phyloP scores from a whole-genome alignment of 148 eudicot species.

The Simmondsia chinensis region DNA sequence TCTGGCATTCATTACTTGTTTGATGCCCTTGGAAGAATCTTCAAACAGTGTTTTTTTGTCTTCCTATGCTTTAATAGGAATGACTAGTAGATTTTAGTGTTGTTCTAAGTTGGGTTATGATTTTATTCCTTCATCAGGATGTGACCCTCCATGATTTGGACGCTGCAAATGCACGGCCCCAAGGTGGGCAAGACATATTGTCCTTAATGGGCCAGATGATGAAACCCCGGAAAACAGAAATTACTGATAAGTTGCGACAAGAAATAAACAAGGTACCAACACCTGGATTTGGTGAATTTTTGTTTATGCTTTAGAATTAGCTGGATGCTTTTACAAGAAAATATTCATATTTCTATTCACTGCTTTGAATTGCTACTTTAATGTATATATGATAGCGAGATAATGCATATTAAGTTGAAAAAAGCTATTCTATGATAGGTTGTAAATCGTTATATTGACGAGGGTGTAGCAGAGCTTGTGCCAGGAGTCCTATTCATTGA shows the following conservation, averaged over 20 bases:
- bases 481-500: conserved; percentile 97
- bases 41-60: no score
- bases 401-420: no score
- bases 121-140: conserved; percentile 44
- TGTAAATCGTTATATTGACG: conserved; percentile 90
- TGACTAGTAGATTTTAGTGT: no score
- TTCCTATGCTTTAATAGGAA: no score
- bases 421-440: conserved; percentile 46
- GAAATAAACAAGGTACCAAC: conserved; percentile 79
- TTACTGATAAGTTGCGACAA: conserved; percentile 90
- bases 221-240: conserved; percentile 96
- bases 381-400: no score
- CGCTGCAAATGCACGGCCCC: conserved; percentile 99
- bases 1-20: no score
- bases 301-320: neutral
- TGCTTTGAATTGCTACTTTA: no score
- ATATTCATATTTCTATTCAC: no score
- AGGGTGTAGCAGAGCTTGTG: conserved; percentile 94
- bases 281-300: neutral
- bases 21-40: no score
- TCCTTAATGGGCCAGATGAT: conserved; percentile 99
- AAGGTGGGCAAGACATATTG: conserved; percentile 96
- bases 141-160: conserved; percentile 95
- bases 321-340: no score
- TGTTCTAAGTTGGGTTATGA: no score